phyloP scores from a whole-genome alignment of 1,139 yeast species.

The Hemisphaericaspora subhashii region DNA sequence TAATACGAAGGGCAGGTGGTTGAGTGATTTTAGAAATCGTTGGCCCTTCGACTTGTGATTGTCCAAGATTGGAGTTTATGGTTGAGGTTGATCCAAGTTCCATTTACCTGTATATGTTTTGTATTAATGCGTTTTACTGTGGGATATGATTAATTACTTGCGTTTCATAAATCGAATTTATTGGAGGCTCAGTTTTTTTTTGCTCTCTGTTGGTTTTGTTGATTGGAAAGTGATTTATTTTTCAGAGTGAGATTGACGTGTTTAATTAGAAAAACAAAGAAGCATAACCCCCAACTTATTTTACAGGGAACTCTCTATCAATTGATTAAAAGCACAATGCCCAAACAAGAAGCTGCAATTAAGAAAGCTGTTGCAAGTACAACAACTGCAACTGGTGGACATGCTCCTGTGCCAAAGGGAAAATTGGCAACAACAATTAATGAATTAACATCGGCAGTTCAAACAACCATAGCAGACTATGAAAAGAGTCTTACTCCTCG shows the following conservation, averaged over 20 bases:
- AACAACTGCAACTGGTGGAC: constrained; percentile 2
- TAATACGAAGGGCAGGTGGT: constrained; percentile 66
- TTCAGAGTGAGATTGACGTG: constrained; percentile 11
- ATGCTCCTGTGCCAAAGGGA: neutral
- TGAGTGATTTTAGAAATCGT: constrained; percentile 20
- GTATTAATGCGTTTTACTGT: too few species aligned
- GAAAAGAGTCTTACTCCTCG: constrained; percentile 41
- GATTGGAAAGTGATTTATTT: too few species aligned
- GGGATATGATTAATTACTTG: too few species aligned
- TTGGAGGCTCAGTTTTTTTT: too few species aligned
- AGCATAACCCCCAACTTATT: too few species aligned
- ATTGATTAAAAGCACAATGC: constrained; percentile 23
- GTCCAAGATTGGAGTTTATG: constrained; percentile 3
- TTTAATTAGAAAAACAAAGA: neutral
- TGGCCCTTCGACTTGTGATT: neutral
- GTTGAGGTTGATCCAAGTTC: constrained; percentile 7
- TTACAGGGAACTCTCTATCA: neutral
- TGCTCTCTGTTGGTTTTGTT: too few species aligned
- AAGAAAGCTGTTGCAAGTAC: constrained; percentile 21
- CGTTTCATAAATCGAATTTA: too few species aligned
- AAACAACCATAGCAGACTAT: constrained; percentile 51
- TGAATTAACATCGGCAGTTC: constrained; percentile 51
- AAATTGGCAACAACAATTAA: constrained; percentile 15
- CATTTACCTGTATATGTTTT: neutral
- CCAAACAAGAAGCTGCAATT: constrained; percentile 34